Conservation (phyloP, 78 protist genomes). For the Dictyostelium firmibasis region DNA sequence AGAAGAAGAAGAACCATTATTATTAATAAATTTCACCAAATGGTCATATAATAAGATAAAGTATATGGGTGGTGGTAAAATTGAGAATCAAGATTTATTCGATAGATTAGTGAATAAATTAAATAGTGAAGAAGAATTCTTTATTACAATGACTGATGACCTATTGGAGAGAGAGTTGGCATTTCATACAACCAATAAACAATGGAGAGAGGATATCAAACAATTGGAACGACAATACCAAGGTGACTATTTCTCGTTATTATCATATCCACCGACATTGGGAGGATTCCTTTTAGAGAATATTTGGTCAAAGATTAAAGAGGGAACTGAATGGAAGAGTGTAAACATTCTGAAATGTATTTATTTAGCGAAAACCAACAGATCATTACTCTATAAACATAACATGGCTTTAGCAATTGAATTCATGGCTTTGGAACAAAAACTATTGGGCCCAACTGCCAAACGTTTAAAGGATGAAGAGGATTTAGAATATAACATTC, state of each 20-base stretch:
- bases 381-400: slow-evolving; percentile 38
- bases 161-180: slow-evolving; percentile 32
- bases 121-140: not conserved
- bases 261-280: slow-evolving; percentile 11
- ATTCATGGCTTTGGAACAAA: slow-evolving; percentile 73
- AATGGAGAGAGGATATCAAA: slow-evolving; percentile 37
- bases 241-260: slow-evolving; percentile 26
- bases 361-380: slow-evolving; percentile 63
- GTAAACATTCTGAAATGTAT: slow-evolving; percentile 65
- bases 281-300: slow-evolving; percentile 22
- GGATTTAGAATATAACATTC: not conserved
- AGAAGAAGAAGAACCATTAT: slow-evolving; percentile 33
- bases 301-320: slow-evolving; percentile 60
- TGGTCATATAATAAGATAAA: slow-evolving; percentile 36
- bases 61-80: not conserved
- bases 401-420: slow-evolving; percentile 63
- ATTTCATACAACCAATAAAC: slow-evolving; percentile 42
- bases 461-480: slow-evolving; percentile 31
- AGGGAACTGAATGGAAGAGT: slow-evolving; percentile 48
- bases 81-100: not conserved
- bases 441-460: slow-evolving; percentile 58
- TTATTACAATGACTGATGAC: slow-evolving; percentile 29
- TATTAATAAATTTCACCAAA: slow-evolving; percentile 58
- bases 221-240: not conserved
- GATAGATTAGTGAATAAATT: not conserved